phyloP scores from a whole-genome alignment of 306 rosid species.

The Quercus glauca region DNA sequence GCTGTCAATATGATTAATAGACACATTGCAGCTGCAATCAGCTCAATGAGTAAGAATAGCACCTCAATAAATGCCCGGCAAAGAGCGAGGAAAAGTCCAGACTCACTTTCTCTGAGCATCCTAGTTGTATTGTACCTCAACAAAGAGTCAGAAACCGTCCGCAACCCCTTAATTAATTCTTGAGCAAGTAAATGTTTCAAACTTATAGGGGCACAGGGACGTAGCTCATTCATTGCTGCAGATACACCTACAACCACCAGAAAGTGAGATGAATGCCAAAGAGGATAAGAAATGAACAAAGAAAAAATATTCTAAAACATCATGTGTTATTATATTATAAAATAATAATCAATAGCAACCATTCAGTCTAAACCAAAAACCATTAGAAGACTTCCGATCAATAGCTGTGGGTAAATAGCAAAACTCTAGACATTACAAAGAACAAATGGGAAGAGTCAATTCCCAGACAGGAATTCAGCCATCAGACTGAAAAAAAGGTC shows the following conservation, averaged over 20 bases:
- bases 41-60: background rate
- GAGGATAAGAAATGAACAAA: constrained; percentile 2
- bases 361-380: background rate
- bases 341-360: constrained; percentile 3
- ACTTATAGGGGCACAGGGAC: constrained; percentile 94
- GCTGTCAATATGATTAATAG: background rate
- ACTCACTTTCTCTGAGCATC: constrained; percentile 74
- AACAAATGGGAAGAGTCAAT: background rate
- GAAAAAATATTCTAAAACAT: background rate
- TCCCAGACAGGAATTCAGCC: background rate
- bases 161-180: constrained; percentile 80
- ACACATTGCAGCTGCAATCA: constrained; percentile 5
- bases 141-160: constrained; percentile 71
- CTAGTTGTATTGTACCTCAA: constrained; percentile 82
- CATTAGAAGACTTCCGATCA: background rate
- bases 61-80: constrained; percentile 96
- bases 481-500: background rate
- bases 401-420: background rate
- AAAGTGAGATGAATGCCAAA: constrained; percentile 4
- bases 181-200: constrained; percentile 79
- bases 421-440: no score
- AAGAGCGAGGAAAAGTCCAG: constrained; percentile 92
- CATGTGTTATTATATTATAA: background rate
- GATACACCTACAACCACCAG: constrained; percentile 78
- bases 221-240: constrained; percentile 93